A percentile compares a stretch with the other conserved stretches of the same genome.
These are phyloP conservation scores for Xylaria telfairii DNA, from an alignment of 495 filamentous ascomycete genomes.

Conservation along the genomic window DNA sequence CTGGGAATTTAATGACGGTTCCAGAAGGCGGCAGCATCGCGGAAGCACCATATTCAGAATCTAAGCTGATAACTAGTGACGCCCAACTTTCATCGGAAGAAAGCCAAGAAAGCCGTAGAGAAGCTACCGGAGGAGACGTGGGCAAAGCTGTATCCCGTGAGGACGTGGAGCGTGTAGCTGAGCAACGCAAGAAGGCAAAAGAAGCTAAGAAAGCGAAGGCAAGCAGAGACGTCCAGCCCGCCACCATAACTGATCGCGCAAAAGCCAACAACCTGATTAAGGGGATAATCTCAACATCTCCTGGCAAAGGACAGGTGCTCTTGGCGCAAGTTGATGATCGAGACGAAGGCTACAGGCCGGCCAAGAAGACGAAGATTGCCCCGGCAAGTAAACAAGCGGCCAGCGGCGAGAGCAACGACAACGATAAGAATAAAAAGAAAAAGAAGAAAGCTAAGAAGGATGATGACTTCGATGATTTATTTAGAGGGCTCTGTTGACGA, in stretches of 20 bases:
- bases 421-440: conserved; percentile 25
- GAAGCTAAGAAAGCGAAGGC: conserved; percentile 16
- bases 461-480: conserved; percentile 47
- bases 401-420: not conserved
- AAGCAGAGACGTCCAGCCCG: conserved; percentile 27
- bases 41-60: not conserved
- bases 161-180: conserved; percentile 16
- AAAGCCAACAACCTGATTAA: not conserved
- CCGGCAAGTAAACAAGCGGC: not conserved
- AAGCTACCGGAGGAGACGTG: not conserved
- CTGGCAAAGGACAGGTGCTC: conserved; percentile 6
- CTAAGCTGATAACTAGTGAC: not conserved
- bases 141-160: conserved; percentile 28
- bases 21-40: not conserved
- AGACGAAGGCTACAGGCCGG: conserved; percentile 2
- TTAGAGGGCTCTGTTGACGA: conserved; percentile 36
- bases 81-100: not conserved
- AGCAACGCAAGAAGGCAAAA: conserved; percentile 1
- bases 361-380: conserved; percentile 20
- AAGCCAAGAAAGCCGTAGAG: not conserved
- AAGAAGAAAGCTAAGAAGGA: conserved; percentile 38
- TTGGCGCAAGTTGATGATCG: not conserved
- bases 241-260: conserved; percentile 26
- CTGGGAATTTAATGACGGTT: not conserved
- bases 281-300: not conserved